phyloP scores from a whole-genome alignment of 2,329 filamentous ascomycete genomes.

The Aspergillus arachidicola region DNA sequence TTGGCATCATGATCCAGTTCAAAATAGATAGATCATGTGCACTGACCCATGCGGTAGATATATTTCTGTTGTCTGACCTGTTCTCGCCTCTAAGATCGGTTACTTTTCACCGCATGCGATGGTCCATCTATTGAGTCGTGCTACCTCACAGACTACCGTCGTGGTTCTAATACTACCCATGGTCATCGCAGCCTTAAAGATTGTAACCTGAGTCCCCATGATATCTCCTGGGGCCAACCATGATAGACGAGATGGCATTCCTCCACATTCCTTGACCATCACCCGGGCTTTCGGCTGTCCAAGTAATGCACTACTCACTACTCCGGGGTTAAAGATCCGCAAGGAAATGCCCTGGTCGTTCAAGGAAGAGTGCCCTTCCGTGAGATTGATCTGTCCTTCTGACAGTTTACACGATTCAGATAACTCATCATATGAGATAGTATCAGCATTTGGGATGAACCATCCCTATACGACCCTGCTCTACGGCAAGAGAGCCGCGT shows the following conservation, averaged over 20 bases:
- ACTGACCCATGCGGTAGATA: background rate
- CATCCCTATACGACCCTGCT: background rate
- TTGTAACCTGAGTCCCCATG: slow-evolving; percentile 19
- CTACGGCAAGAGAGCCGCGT: slow-evolving; percentile 5
- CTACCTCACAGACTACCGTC: background rate
- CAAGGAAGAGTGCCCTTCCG: background rate
- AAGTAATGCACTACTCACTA: background rate
- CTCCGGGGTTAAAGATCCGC: background rate
- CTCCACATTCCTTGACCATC: background rate
- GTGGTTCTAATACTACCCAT: slow-evolving; percentile 11
- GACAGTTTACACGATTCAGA: background rate
- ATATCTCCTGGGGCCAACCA: background rate
- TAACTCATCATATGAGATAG: slow-evolving; percentile 1
- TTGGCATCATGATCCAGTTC: background rate
- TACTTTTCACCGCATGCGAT: background rate
- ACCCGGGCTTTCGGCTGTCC: background rate
- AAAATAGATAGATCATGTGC: background rate
- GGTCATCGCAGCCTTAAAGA: slow-evolving; percentile 5
- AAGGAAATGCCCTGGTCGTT: background rate
- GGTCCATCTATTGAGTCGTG: background rate
- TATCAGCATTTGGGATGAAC: background rate
- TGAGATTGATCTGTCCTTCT: background rate
- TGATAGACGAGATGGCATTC: slow-evolving; percentile 9
- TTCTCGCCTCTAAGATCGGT: background rate
- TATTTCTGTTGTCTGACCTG: background rate